phyloP scores from a whole-genome alignment of 1,139 yeast species.

The Candida albicans region DNA sequence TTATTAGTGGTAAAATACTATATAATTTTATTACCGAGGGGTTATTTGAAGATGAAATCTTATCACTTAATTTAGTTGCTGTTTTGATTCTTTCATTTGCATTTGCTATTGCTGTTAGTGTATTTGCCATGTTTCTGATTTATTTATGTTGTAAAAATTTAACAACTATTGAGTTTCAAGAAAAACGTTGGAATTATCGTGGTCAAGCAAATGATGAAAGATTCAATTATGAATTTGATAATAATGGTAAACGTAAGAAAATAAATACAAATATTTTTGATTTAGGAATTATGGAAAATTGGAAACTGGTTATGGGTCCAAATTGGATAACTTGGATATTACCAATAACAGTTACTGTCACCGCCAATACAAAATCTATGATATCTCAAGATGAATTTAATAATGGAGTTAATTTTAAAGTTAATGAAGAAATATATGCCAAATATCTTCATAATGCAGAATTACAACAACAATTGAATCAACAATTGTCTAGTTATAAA shows the following conservation, averaged over 20 bases:
- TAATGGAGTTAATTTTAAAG: constrained; percentile 54
- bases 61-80: constrained; percentile 62
- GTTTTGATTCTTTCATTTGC: constrained; percentile 60
- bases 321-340: constrained; percentile 66
- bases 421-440: constrained; percentile 44
- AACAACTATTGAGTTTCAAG: constrained; percentile 82
- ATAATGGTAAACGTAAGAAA: constrained; percentile 27
- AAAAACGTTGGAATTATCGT: constrained; percentile 47
- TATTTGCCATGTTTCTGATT: constrained; percentile 60
- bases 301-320: constrained; percentile 73
- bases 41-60: constrained; percentile 34
- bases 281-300: constrained; percentile 62
- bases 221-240: constrained; percentile 40
- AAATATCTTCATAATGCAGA: constrained; percentile 42
- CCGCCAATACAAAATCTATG: constrained; percentile 16
- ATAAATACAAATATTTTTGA: constrained; percentile 70
- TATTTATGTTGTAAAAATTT: constrained; percentile 61
- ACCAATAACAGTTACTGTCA: constrained; percentile 48
- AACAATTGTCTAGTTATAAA: constrained; percentile 38
- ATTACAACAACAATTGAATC: constrained; percentile 49
- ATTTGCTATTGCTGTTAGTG: constrained; percentile 59
- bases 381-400: constrained; percentile 18
- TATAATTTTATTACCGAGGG: constrained; percentile 52
- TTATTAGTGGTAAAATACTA: constrained; percentile 41
- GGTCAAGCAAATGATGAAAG: constrained; percentile 25